Base-by-base conservation (phyloP, 441 rosid species). In the Adansonia grandidieri region DNA sequence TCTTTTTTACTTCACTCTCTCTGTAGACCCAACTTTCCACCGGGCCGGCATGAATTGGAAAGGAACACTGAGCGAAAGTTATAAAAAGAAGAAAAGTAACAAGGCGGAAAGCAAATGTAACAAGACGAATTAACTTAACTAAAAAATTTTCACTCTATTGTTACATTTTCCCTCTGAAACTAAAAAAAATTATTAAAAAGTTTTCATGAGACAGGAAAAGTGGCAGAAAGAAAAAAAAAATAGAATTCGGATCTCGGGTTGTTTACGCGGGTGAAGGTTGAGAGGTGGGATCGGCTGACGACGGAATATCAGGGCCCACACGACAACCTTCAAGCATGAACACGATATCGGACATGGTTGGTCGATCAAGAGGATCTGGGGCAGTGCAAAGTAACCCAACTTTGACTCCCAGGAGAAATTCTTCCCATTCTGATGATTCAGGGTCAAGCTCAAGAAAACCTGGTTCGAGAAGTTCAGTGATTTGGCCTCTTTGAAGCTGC, bases 261-360 rank as follows among this genome's bases (percentile, higher is more conserved):
- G 75, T 44, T 82, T 79, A 86, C 4, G 92, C 93, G 28, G 99
- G 99, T 56, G 98, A 94, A 6, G 91, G 95, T 58, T 86, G 96
- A 62, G 97, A 87, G 6, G 97, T 90, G 3, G 92, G 96, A 77
- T 96, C 97, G 28, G 97, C 96, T 4, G 97, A 91, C 19, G 98
- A 94, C 1, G 95, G 94, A 70, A 89, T 88, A 60, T 93, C 97
- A 13, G 95, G 97, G 10, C 96, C 99, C 42, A 86, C 97, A 71
- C 99, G 93, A 79, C 99, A 96, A 22, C 99, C 98, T 88, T 94
- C 98, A 3, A 94, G 95, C 99, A 96, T 96, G 91, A 94, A 96
- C 40, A 94, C 99, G 67, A 96, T 84, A 32, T 96, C 99, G 1
- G 96, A 80, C 95, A 94, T 91, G 54, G 89, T 82, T 56, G 99